These are phyloP conservation scores for Euphorbia lathyris DNA, from an alignment of 345 rosid species.

Conservation along the genomic window DNA sequence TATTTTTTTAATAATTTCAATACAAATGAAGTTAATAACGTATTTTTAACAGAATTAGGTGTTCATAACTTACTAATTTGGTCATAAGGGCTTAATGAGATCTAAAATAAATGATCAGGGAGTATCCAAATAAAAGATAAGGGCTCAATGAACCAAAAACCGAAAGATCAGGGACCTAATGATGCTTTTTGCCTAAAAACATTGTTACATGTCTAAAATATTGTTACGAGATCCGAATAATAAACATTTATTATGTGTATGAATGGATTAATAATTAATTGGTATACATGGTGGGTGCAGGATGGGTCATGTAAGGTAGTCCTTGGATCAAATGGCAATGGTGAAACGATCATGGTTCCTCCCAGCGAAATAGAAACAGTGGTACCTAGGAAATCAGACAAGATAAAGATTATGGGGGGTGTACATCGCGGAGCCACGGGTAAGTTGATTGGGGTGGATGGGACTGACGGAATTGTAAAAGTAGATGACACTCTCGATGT, in stretches of 20 bases:
- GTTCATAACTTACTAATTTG: too few relatives aligned
- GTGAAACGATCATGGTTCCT: conserved; percentile 46
- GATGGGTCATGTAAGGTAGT: conserved; percentile 79
- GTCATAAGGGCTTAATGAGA: too few relatives aligned
- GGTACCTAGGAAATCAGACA: conserved; percentile 72
- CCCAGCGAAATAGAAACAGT: conserved; percentile 63
- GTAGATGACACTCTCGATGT: conserved; percentile 84
- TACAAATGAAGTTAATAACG: too few relatives aligned
- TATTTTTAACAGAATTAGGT: too few relatives aligned
- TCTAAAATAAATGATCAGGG: too few relatives aligned
- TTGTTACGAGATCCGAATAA: not conserved
- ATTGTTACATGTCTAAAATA: too few relatives aligned
- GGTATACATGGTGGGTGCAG: conserved; percentile 37
- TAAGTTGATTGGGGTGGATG: conserved; percentile 90
- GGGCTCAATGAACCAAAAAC: too few relatives aligned
- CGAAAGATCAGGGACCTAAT: too few relatives aligned
- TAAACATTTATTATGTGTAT: too few relatives aligned
- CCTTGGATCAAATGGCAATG: conserved; percentile 58
- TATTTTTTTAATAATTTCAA: too few relatives aligned
- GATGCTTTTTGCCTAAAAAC: too few relatives aligned
- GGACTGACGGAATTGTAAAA: conserved; percentile 81
- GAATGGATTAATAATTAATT: not conserved
- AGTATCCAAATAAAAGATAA: too few relatives aligned
- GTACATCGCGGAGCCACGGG: conserved; percentile 75
- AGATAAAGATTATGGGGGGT: conserved; percentile 86